These are phyloP conservation scores for Xylariaceae sp. DNA, from an alignment of 2,329 filamentous ascomycete species.

Conservation along the genomic window DNA sequence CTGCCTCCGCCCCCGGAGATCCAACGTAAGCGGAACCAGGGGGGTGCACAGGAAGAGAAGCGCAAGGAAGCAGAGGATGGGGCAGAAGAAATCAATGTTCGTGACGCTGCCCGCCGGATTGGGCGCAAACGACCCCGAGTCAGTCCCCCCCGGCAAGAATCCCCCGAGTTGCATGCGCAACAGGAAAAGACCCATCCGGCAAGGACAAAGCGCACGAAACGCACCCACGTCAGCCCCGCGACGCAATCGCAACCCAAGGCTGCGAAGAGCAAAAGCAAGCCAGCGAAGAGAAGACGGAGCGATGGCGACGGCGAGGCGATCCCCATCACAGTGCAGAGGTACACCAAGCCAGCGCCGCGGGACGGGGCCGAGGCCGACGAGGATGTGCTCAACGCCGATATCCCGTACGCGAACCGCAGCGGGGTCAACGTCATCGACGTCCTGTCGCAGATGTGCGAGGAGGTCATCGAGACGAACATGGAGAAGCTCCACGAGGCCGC, in stretches of 20 bases:
- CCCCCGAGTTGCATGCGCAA: slow-evolving; percentile 34
- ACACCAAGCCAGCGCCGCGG: slow-evolving; percentile 38
- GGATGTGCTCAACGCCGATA: slow-evolving; percentile 40
- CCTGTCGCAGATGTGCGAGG: slow-evolving; percentile 52
- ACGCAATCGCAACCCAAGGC: slow-evolving; percentile 32
- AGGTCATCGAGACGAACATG: slow-evolving; percentile 47
- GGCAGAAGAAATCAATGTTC: slow-evolving; percentile 36
- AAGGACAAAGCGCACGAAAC: slow-evolving; percentile 27
- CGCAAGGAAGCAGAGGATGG: slow-evolving; percentile 21
- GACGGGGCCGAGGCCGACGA: slow-evolving; percentile 31
- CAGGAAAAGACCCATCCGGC: slow-evolving; percentile 24
- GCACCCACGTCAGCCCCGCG: slow-evolving; percentile 32
- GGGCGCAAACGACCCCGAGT: slow-evolving; percentile 36
- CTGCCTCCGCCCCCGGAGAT: slow-evolving; percentile 9
- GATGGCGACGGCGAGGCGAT: slow-evolving; percentile 30
- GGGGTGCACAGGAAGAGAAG: slow-evolving; percentile 15
- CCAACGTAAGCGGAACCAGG: slow-evolving; percentile 11
- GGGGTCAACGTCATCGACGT: slow-evolving; percentile 58
- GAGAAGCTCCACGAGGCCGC: slow-evolving; percentile 37
- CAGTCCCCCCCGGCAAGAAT: slow-evolving; percentile 27
- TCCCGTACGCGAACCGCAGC: slow-evolving; percentile 44
- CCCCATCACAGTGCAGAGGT: slow-evolving; percentile 54
- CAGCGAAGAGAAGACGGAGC: slow-evolving; percentile 14
- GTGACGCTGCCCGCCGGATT: slow-evolving; percentile 34
- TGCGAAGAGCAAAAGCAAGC: slow-evolving; percentile 15